Base-by-base conservation (phyloP, 1,139 yeast genomes). In the Taphrina communis region DNA sequence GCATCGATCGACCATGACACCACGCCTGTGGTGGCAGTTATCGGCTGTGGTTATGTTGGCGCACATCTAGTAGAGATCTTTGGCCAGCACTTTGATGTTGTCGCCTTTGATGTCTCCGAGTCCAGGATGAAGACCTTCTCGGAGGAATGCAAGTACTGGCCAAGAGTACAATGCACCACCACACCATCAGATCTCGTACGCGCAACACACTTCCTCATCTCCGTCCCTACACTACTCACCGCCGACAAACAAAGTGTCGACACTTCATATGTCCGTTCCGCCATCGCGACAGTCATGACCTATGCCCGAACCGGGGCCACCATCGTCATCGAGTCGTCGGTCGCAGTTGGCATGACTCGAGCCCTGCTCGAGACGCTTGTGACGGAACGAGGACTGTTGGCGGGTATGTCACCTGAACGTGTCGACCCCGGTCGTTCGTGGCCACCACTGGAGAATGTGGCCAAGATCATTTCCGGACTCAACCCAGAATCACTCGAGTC, bases 371-470 rank as follows among this genome's bases (percentile, higher is more conserved):
- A 58, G 25, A 14, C 51, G 2, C 51, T 58, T 1, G 42, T 36
- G 42, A 17, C 53, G 21, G 41, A 42, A 9, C 62, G 62, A 4
- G 62, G 62, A 14, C 42, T 58, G 25, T 6, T 36, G 39, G 62
- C 52, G 5, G 62, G 62, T n/a, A 58, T 58, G 62, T 58, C 62
- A 21, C 62, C 62, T 6, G 62, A 58, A 35, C 62, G 62, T 14
- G 62, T 58, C 62, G 62, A 58, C 25, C 62, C 62, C 14, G 62
- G 62, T n/a, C 51, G 62, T 44, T 14, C 62, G 9, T 58, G 62
- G 62, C 62, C 62, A 44, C 35, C 62, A 14, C 62, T 58, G 21
- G 62, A 58, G 44, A 42, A 58, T 44, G 62, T 58, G 14, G 51
- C 62, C 42, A 58, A 58, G 53, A 58, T 58, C 62, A 58, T 58